Evolutionary conservation across 129 eudicot genomes (phyloP), one percentile per base, ranked within the genome.

Genomic region (Flaveria robusta): DNA sequence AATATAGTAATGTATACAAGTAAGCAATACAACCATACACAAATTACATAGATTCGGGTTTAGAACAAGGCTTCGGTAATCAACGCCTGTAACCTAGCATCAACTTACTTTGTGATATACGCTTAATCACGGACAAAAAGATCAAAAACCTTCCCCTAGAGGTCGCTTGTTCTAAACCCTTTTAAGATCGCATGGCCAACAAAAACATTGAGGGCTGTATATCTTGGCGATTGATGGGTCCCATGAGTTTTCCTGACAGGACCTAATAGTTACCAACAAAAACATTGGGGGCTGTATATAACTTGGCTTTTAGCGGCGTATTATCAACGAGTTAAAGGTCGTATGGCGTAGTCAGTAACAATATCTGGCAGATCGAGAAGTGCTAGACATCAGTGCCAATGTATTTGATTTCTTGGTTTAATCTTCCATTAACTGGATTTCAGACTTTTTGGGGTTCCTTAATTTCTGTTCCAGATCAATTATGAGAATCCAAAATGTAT

Each of bases 391-490:
- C 9, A 12, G 24, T 70, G 66, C 41, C 67, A 74, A 16, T 58
- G 68, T 74, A 60, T 60, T 6, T 3, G 69, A 22, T 58, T 63
- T 73, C 43, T 13, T 58, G 81, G 54, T 76, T 74, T 76, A 26
- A 31, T 31, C 82, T 71, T 79, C 79, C 60, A 47, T 63, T 11
- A 69, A 43, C 15, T 14, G 34, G 22, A 20, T 55, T 27, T 27
- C 18, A 12, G 54, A 18, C 68, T 51, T 72, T 65, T 74, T 29
- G n/a, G 34, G 52, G 5, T 55, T 24, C 74, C 80, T 51, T 67
- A 27, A 56, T 80, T 74, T 74, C 84, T 80, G 84, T 74, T 66
- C 52, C 80, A 80, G 56, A 74, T 43, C 31, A 63, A 65, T 51
- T 45, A 71, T 70, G 18, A 64, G 43, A 15, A 8, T 27, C 12